phyloP scores from a whole-genome alignment of 306 rosid genomes.

The Acacia melanoxylon region DNA sequence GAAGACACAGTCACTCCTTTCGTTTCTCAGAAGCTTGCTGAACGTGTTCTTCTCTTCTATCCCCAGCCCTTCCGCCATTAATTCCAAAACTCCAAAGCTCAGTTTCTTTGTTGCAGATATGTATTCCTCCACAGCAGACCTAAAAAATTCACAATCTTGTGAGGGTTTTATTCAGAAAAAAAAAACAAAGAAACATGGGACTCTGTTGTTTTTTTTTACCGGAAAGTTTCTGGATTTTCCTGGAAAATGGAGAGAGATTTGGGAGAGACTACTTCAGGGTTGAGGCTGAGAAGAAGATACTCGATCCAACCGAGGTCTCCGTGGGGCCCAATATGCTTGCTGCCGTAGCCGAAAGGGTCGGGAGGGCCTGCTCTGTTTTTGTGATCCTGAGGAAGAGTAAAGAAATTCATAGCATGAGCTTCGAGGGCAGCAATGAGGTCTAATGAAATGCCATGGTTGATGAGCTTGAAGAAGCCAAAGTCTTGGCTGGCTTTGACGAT shows the following conservation, averaged over 20 bases:
- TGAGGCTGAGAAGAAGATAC: constrained; percentile 65
- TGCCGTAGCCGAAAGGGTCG: constrained; percentile 76
- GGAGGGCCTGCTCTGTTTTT: constrained; percentile 67
- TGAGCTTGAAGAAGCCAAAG: constrained; percentile 67
- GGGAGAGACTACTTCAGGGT: constrained; percentile 50
- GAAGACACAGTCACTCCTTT: constrained; percentile 61
- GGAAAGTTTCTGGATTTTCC: constrained; percentile 42
- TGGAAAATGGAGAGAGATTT: constrained; percentile 41
- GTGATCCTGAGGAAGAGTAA: constrained; percentile 40
- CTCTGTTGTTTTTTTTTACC: constrained; percentile 40
- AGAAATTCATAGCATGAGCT: constrained; percentile 56
- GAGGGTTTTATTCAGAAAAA: neutral
- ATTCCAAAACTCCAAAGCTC: constrained; percentile 49
- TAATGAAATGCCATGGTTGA: constrained; percentile 67
- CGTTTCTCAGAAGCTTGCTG: constrained; percentile 56
- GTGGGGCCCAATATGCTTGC: constrained; percentile 60
- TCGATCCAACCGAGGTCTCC: constrained; percentile 91
- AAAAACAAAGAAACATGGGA: neutral
- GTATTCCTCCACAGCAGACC: constrained; percentile 50
- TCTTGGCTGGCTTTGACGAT: constrained; percentile 66
- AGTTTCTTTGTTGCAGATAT: constrained; percentile 48
- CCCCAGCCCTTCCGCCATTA: constrained; percentile 68
- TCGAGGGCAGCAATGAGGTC: constrained; percentile 57
- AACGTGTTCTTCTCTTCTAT: constrained; percentile 46
- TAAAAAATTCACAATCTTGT: constrained; percentile 15